A percentile compares a stretch with the other conserved stretches of the same genome.
Evolutionary conservation across 2,329 filamentous ascomycete genomes (phyloP).

Genomic region (Hypoxylon sp.): DNA sequence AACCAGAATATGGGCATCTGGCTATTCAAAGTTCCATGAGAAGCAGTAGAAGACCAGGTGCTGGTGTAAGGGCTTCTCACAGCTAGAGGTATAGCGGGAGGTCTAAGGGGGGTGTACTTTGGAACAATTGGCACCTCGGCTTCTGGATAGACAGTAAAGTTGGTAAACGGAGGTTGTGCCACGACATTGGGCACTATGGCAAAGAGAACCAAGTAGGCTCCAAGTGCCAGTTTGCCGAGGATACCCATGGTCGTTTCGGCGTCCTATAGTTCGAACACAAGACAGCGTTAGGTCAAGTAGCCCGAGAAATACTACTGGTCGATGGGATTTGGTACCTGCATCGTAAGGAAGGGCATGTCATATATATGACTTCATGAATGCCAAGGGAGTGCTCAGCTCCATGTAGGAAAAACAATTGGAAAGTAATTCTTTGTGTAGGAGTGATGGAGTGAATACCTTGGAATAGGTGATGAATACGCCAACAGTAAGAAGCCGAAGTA

Average conservation of each 20-base stretch:
- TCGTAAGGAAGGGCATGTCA: constrained; percentile 20
- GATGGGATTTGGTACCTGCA: constrained; percentile 16
- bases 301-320: constrained; percentile 2
- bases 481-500: constrained; percentile 8
- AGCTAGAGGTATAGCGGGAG: constrained; percentile 64
- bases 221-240: constrained; percentile 4
- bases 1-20: constrained; percentile 83
- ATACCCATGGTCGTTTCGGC: constrained; percentile 12
- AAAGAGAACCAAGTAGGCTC: constrained; percentile 7
- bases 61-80: constrained; percentile 67
- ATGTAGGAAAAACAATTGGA: too few species aligned
- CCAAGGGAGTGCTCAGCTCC: constrained; percentile 1
- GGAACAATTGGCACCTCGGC: constrained; percentile 2
- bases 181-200: constrained; percentile 3
- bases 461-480: background rate
- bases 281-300: background rate
- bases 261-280: background rate
- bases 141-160: constrained; percentile 19
- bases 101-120: constrained; percentile 59
- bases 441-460: background rate
- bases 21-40: constrained; percentile 75
- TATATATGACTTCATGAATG: constrained; percentile 30
- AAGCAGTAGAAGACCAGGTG: constrained; percentile 69
- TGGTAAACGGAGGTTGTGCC: constrained; percentile 17
- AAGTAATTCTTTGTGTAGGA: background rate